Percentiles rank a stretch among this genome's conserved stretches.
Evolutionary conservation across 176 grass and related monocot species (phyloP).

Genomic region (Musa beccarii): DNA sequence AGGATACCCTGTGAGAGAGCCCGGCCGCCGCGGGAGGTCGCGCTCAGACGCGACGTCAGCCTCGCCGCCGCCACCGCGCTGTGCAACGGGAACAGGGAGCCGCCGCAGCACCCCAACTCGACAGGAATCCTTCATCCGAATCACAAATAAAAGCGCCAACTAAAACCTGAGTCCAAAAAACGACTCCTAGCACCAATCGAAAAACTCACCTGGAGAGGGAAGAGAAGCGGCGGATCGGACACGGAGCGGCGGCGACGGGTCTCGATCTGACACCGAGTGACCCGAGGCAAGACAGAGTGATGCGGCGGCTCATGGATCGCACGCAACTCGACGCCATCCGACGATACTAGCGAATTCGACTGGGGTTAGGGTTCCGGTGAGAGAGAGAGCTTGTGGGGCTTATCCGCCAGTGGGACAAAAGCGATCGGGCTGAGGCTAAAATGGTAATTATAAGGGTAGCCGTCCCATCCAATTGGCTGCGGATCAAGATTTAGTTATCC

Average conservation of each 20-base stretch:
- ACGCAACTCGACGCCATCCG: slow-evolving; percentile 2
- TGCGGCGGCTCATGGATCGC: neutral
- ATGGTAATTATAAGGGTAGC: neutral
- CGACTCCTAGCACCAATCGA: neutral
- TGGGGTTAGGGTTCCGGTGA: too few relatives aligned
- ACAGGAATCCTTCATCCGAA: slow-evolving; percentile 43
- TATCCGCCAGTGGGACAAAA: neutral
- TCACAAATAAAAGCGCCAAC: neutral
- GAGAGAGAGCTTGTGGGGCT: neutral
- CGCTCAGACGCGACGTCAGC: slow-evolving; percentile 79
- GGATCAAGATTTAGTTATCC: neutral
- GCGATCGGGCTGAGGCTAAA: neutral
- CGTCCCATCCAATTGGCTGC: neutral
- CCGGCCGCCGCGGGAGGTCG: slow-evolving; percentile 52
- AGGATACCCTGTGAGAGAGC: slow-evolving; percentile 98
- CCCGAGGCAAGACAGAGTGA: neutral
- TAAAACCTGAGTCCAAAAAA: slow-evolving; percentile 4
- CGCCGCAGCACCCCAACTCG: slow-evolving; percentile 60
- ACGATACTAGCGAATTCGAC: neutral
- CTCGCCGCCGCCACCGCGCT: slow-evolving; percentile 80
- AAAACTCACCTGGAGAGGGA: slow-evolving; percentile 43
- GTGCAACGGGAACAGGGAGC: slow-evolving; percentile 72
- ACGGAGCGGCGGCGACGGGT: neutral
- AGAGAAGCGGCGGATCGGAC: slow-evolving; percentile 21
- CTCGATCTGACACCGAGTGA: neutral